Evolutionary conservation across 2,329 filamentous ascomycete species (phyloP).

Genomic region (Epichloe uncinata): DNA sequence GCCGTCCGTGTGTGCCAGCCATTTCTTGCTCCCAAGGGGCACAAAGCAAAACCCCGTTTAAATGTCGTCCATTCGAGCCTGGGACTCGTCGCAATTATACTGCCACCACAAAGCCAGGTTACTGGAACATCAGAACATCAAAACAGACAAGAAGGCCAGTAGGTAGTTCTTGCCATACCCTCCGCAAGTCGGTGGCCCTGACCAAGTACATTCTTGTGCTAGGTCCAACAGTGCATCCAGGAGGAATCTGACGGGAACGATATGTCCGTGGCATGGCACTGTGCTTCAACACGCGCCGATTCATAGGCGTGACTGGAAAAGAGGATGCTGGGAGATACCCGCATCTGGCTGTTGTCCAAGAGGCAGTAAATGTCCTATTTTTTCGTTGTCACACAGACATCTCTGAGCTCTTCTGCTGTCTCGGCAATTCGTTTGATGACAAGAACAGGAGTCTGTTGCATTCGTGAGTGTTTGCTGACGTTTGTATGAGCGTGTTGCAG

Average conservation of each 20-base stretch:
- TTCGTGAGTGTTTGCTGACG: constrained; percentile 1
- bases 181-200: neutral
- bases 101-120: neutral
- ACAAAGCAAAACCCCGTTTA: neutral
- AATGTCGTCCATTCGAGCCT: neutral
- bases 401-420: neutral
- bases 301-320: neutral
- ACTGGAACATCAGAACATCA: neutral
- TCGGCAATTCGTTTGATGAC: neutral
- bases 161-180: too few species aligned
- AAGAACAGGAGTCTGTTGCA: neutral
- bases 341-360: neutral
- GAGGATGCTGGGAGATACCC: neutral
- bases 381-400: constrained; percentile 1
- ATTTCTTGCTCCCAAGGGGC: neutral
- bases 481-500: neutral
- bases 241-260: neutral
- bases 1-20: constrained; percentile 3
- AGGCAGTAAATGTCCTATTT: neutral
- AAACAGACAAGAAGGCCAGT: neutral
- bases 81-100: too few species aligned
- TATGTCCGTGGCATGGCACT: neutral
- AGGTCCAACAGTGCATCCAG: neutral
- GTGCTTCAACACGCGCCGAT: neutral
- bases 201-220: neutral